phyloP scores from a whole-genome alignment of 805 yeast genomes.

The Hanseniaspora lachancei region DNA sequence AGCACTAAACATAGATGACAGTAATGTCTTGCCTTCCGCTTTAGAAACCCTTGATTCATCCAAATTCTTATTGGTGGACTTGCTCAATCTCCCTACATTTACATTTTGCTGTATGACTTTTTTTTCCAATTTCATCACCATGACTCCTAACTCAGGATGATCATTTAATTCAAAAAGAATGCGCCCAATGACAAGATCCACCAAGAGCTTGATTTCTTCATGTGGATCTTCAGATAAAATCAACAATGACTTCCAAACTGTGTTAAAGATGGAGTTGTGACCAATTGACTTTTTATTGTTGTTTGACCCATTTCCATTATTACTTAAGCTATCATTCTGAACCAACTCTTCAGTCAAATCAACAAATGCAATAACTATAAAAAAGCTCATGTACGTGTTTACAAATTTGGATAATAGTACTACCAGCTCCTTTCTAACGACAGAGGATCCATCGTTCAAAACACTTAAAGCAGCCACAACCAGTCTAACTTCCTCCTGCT shows the following conservation, averaged over 20 bases:
- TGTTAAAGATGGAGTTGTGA: conserved; percentile 72
- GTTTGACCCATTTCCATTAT: conserved; percentile 23
- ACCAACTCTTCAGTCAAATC: conserved; percentile 71
- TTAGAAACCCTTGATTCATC: conserved; percentile 21
- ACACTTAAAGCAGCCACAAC: conserved; percentile 55
- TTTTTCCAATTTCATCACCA: conserved; percentile 54
- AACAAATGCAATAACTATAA: conserved; percentile 74
- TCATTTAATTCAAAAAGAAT: conserved; percentile 44
- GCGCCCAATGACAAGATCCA: conserved; percentile 63
- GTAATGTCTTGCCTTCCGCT: conserved; percentile 2
- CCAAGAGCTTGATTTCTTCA: conserved; percentile 57
- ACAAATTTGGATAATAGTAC: conserved; percentile 67
- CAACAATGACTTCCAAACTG: conserved; percentile 76
- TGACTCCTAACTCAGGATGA: conserved; percentile 46
- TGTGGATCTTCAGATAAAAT: conserved; percentile 81
- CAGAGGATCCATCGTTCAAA: conserved; percentile 75
- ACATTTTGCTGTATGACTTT: conserved; percentile 40
- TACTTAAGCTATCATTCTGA: neutral
- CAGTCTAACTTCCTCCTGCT: conserved; percentile 55
- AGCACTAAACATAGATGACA: conserved; percentile 8
- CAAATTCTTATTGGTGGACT: conserved; percentile 12
- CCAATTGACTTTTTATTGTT: conserved; percentile 62
- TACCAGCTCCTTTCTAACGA: conserved; percentile 75
- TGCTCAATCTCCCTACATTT: neutral
- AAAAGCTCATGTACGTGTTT: conserved; percentile 53